A percentile compares a stretch with the other conserved stretches of the same genome.
Conservation (phyloP, 805 yeast species). For the Millerozyma miso region DNA sequence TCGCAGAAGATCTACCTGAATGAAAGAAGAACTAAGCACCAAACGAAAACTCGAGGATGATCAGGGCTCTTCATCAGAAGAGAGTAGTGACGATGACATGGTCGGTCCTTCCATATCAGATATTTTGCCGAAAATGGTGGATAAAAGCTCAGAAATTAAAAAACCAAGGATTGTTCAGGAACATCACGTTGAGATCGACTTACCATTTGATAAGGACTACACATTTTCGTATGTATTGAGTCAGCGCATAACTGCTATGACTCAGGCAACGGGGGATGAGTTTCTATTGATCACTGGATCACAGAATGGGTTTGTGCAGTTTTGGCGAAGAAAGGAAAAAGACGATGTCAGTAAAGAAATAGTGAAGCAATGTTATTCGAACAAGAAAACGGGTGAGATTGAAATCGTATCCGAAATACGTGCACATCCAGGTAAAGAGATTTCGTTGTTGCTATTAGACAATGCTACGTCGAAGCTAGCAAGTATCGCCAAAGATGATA, state of each 20-base stretch:
- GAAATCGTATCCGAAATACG: constrained; percentile 5
- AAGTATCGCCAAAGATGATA: constrained; percentile 16
- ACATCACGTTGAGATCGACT: not conserved
- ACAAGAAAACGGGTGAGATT: constrained; percentile 5
- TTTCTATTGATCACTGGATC: constrained; percentile 14
- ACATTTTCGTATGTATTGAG: constrained; percentile 9
- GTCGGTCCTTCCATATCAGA: constrained; percentile 6
- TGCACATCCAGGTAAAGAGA: constrained; percentile 13
- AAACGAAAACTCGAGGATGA: constrained; percentile 3
- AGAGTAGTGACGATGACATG: constrained; percentile 7
- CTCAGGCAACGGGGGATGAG: constrained; percentile 9
- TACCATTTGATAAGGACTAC: constrained; percentile 2
- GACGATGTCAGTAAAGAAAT: not conserved
- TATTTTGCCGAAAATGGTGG: not conserved
- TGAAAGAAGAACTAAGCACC: not conserved
- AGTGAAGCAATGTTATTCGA: not conserved
- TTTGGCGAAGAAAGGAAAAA: constrained; percentile 13
- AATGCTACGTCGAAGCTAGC: constrained; percentile 12
- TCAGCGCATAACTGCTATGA: constrained; percentile 10
- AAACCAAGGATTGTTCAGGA: not conserved
- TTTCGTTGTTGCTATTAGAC: constrained; percentile 14
- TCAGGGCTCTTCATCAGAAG: constrained; percentile 1
- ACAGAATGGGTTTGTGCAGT: constrained; percentile 16
- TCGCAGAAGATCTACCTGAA: not conserved
- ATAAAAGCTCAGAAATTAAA: not conserved